Evolutionary conservation across 768 basidiomycete genomes (phyloP), one percentile per base, ranked within the genome.

Genomic region (Postia placenta): DNA sequence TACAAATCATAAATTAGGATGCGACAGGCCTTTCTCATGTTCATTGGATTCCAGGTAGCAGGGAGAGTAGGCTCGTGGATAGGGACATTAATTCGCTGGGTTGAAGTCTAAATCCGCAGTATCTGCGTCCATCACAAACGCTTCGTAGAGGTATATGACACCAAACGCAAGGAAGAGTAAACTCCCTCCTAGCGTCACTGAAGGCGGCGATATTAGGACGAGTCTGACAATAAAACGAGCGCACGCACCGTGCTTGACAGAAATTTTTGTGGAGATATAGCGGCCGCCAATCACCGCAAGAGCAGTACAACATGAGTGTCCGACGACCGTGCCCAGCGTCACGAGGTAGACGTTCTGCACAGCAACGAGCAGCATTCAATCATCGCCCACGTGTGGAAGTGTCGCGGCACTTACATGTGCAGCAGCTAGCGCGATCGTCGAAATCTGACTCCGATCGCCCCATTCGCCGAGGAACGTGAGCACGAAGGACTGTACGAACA

Each of bases 401-500:
- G 20, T 30, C 1, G 3, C 28, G 27, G 24, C 11, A 54, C 59
- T 44, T 48, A 97, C 95, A 70, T 99, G 92, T 19, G 94, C 90
- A 20, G 94, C 94, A 2, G 89, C 95, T 45, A 98, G 73, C 4
- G 92, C 94, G 54, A 98, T 95, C 2, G 96, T 98, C 1, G 96
- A 87, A 58, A 98, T 92, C 70, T 99, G 95, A 61, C 92, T 95
- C 46, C 95, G 71, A 69, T 98, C 96, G 0, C 96, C 95, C 96
- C 96, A 98, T 69, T 99, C 96, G 9, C 94, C 96, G n/a, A 99
- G 74, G 68, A 97, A 97, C 0, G 95, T 98, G 51, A 99, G 74
- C 26, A 95, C 71, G 60, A 99, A 97, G 0, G 92, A 82, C 66
- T 99, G 93, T 2, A 93, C 92, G 61, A 97, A 95, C 1, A 96